phyloP scores from a whole-genome alignment of 2,329 filamentous ascomycete species.

The Sporothrix brunneoviolacea region DNA sequence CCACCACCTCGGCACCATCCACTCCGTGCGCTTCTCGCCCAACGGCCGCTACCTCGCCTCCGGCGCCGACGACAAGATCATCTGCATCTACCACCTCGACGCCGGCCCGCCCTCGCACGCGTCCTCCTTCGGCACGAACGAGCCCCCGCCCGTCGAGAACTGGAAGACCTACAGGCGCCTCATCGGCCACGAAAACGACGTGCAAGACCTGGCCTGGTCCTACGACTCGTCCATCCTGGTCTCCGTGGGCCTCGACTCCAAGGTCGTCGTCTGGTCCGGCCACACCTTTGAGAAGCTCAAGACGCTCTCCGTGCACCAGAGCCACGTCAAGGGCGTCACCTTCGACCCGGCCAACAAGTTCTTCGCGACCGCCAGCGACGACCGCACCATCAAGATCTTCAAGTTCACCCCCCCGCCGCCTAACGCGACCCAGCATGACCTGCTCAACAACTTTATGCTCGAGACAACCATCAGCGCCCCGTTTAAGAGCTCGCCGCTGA shows the following conservation, averaged over 20 bases:
- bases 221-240: constrained; percentile 92
- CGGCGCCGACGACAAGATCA: constrained; percentile 96
- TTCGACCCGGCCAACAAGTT: constrained; percentile 99
- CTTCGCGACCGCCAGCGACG: constrained; percentile 96
- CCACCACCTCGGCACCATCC: constrained; percentile 95
- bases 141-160: constrained; percentile 89
- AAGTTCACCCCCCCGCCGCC: constrained; percentile 85
- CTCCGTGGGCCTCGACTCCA: constrained; percentile 93
- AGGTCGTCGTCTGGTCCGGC: constrained; percentile 96
- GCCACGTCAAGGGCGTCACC: constrained; percentile 96
- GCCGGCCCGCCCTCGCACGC: constrained; percentile 69
- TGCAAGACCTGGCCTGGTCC: constrained; percentile 96
- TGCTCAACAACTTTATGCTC: constrained; percentile 91
- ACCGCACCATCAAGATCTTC: constrained; percentile 94
- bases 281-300: constrained; percentile 98
- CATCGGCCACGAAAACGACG: constrained; percentile 96
- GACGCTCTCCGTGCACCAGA: constrained; percentile 85
- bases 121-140: constrained; percentile 80
- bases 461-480: constrained; percentile 86
- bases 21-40: constrained; percentile 92
- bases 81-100: constrained; percentile 92
- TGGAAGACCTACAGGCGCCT: constrained; percentile 93
- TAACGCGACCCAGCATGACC: constrained; percentile 89
- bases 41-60: constrained; percentile 94
- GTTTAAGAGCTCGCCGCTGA: constrained; percentile 86